Conservation (phyloP, 352 stramenopile genomes). For the Pythium sp. region DNA sequence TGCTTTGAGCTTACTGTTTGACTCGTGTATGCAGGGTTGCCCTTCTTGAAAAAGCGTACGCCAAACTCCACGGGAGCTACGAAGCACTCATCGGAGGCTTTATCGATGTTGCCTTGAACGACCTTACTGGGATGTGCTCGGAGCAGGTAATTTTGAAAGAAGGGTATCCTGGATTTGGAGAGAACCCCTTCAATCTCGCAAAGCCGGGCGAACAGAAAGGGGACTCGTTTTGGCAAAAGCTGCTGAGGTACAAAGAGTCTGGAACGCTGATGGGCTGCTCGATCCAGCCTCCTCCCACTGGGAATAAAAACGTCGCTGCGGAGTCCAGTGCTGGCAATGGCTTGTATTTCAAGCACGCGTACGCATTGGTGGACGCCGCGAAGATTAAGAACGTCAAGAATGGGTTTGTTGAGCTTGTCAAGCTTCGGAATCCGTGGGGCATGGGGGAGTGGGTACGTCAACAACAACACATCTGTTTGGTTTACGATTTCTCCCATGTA, state of each 20-base stretch:
- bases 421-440: constrained; percentile 89
- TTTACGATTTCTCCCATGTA: neutral
- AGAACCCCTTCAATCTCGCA: constrained; percentile 56
- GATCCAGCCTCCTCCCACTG: constrained; percentile 72
- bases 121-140: constrained; percentile 88
- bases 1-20: neutral
- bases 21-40: constrained; percentile 51
- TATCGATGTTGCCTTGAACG: constrained; percentile 86
- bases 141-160: constrained; percentile 86
- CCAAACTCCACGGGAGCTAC: constrained; percentile 90
- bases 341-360: constrained; percentile 88
- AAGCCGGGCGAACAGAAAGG: constrained; percentile 39
- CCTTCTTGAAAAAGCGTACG: constrained; percentile 91
- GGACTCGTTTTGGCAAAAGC: constrained; percentile 81
- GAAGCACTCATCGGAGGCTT: constrained; percentile 89
- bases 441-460: constrained; percentile 87
- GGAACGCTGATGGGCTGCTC: constrained; percentile 91
- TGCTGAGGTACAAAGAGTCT: constrained; percentile 72
- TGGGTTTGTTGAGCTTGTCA: constrained; percentile 60
- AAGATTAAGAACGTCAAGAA: constrained; percentile 62
- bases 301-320: constrained; percentile 52
- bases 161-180: constrained; percentile 73
- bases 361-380: constrained; percentile 75
- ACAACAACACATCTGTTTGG: neutral
- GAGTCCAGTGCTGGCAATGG: constrained; percentile 82